Conservation (phyloP, 768 basidiomycete genomes). For the Daedaleopsis sinensis region DNA sequence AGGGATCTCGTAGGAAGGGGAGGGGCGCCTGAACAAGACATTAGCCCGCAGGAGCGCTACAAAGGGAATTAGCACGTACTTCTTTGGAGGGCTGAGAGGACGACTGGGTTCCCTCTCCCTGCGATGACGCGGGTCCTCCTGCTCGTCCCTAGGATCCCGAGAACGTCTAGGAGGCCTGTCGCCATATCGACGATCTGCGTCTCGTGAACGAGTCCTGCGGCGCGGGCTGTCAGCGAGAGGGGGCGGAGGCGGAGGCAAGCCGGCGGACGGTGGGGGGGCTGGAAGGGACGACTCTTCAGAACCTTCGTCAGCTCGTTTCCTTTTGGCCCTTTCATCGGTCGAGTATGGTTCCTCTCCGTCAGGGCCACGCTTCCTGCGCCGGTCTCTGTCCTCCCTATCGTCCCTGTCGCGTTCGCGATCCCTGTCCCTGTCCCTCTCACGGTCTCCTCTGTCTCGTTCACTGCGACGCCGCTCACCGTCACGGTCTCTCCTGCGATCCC, state of each 20-base stretch:
- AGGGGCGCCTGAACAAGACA: constrained; percentile 55
- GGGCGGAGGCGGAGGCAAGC: constrained; percentile 44
- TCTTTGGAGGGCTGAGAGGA: constrained; percentile 35
- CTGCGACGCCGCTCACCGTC: constrained; percentile 51
- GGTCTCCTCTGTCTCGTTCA: constrained; percentile 52
- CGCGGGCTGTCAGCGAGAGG: constrained; percentile 53
- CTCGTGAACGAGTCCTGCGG: constrained; percentile 53
- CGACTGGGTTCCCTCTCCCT: constrained; percentile 46
- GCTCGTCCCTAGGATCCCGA: constrained; percentile 62
- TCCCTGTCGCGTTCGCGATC: constrained; percentile 33
- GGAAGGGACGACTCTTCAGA: constrained; percentile 47
- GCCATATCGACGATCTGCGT: constrained; percentile 50
- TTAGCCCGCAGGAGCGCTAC: constrained; percentile 37
- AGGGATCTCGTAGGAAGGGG: constrained; percentile 70
- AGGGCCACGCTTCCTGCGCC: constrained; percentile 70
- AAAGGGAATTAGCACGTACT: constrained; percentile 38
- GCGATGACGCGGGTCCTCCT: constrained; percentile 54
- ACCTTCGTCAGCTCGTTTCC: constrained; percentile 62
- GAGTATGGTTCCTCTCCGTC: constrained; percentile 41
- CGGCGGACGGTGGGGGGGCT: constrained; percentile 52
- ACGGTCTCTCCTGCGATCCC: constrained; percentile 40
- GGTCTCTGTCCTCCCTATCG: constrained; percentile 52
- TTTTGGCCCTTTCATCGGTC: constrained; percentile 61
- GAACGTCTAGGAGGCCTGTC: constrained; percentile 45
- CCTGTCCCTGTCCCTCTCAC: constrained; percentile 44